A percentile compares a stretch with the other conserved stretches of the same genome.
These are phyloP conservation scores for Calycina marina DNA, from an alignment of 2,329 filamentous ascomycete genomes.

Conservation along the genomic window DNA sequence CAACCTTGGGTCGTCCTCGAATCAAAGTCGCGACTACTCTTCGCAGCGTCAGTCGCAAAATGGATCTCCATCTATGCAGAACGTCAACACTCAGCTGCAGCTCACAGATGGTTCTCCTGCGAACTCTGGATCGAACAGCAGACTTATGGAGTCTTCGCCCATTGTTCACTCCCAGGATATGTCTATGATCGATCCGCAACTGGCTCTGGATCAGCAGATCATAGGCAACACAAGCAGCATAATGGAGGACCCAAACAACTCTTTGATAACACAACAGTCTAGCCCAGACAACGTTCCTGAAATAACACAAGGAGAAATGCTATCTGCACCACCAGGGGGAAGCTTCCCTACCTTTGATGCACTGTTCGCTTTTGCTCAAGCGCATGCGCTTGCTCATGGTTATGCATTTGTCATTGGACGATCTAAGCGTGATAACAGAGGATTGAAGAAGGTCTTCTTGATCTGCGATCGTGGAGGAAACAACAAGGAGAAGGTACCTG, in stretches of 20 bases:
- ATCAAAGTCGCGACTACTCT: slow-evolving; percentile 9
- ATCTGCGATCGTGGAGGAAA: slow-evolving; percentile 52
- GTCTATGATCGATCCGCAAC: slow-evolving; percentile 23
- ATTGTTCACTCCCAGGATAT: slow-evolving; percentile 15
- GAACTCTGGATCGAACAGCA: slow-evolving; percentile 12
- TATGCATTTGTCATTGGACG: slow-evolving; percentile 55
- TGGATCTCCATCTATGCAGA: slow-evolving; percentile 18
- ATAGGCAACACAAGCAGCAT: slow-evolving; percentile 7
- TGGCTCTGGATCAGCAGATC: slow-evolving; percentile 20
- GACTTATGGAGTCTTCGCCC: slow-evolving; percentile 15
- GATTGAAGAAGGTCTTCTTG: slow-evolving; percentile 52
- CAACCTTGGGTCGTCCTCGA: slow-evolving; percentile 8
- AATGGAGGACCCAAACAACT: slow-evolving; percentile 1
- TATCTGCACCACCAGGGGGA: slow-evolving; percentile 39
- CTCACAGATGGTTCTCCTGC: slow-evolving; percentile 17
- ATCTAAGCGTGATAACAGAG: slow-evolving; percentile 49
- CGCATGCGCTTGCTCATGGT: slow-evolving; percentile 52
- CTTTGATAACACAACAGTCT: not conserved
- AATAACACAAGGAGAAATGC: slow-evolving; percentile 16
- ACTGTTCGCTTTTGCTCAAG: slow-evolving; percentile 46
- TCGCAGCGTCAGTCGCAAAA: slow-evolving; percentile 18
- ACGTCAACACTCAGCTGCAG: slow-evolving; percentile 11
- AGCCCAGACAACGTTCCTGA: not conserved
- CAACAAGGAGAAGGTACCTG: slow-evolving; percentile 33
- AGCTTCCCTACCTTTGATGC: slow-evolving; percentile 50